A percentile compares a stretch with the other conserved stretches of the same genome.
These are phyloP conservation scores for Parathielavia hyrcaniae DNA, from an alignment of 495 filamentous ascomycete species.

Conservation along the genomic window DNA sequence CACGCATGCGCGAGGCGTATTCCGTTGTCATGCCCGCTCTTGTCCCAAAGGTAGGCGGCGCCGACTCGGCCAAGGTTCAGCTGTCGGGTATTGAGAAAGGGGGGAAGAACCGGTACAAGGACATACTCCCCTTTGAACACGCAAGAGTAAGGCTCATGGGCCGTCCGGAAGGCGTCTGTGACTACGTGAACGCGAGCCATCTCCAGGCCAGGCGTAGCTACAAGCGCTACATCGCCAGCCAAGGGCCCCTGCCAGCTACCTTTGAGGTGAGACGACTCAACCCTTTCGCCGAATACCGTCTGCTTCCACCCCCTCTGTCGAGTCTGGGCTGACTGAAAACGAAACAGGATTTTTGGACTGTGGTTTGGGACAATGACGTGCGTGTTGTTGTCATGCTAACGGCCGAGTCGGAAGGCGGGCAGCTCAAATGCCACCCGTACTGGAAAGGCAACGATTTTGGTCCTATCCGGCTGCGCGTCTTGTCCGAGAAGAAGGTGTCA, in stretches of 20 bases:
- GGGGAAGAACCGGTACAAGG: constrained; percentile 92
- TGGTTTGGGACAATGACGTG: constrained; percentile 94
- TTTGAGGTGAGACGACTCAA: constrained; percentile 60
- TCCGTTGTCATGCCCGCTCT: constrained; percentile 48
- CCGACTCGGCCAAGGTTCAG: constrained; percentile 31
- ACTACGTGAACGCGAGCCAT: constrained; percentile 94
- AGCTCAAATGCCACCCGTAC: constrained; percentile 90
- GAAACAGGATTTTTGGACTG: constrained; percentile 92
- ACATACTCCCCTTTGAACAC: constrained; percentile 96
- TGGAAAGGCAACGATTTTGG: constrained; percentile 82
- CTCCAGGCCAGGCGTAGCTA: constrained; percentile 69
- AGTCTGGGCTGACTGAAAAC: constrained; percentile 36
- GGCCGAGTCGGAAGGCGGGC: constrained; percentile 90
- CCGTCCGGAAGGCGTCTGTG: constrained; percentile 65
- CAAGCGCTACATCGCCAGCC: constrained; percentile 91
- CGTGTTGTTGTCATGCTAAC: constrained; percentile 93
- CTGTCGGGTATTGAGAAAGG: constrained; percentile 94
- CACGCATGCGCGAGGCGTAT: constrained; percentile 86
- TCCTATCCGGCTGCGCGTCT: constrained; percentile 62
- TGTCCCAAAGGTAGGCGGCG: neutral
- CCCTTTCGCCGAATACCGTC: neutral
- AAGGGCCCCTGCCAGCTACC: constrained; percentile 87
- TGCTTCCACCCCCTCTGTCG: neutral
- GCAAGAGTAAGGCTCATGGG: constrained; percentile 73
- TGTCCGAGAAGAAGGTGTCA: constrained; percentile 74